These are phyloP conservation scores for Bodo saltans DNA, from an alignment of 78 protist genomes.

Conservation along the genomic window DNA sequence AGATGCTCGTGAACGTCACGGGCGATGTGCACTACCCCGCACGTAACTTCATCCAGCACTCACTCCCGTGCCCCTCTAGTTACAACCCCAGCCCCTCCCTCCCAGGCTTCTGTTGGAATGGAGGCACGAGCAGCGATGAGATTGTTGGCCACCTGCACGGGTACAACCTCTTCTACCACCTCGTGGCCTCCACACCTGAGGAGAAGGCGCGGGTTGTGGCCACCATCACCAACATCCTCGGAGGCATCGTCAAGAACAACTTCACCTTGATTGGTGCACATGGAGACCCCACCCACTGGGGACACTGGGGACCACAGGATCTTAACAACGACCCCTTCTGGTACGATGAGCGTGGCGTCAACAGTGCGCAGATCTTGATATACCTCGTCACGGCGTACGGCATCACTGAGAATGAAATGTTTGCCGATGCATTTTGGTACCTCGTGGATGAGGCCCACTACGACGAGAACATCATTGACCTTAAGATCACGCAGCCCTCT, in stretches of 20 bases:
- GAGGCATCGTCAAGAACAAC: slow-evolving; percentile 6
- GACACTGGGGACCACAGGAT: neutral
- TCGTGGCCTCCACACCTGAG: neutral
- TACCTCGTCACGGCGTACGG: slow-evolving; percentile 6
- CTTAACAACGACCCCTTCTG: slow-evolving; percentile 16
- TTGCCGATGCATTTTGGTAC: neutral
- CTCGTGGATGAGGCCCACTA: neutral
- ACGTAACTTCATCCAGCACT: neutral
- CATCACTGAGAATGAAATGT: neutral
- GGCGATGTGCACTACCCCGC: slow-evolving; percentile 9
- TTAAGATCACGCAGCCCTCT: neutral
- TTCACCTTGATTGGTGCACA: neutral
- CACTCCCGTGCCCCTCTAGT: too few species aligned
- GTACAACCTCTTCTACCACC: neutral
- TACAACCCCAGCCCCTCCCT: slow-evolving; percentile 6
- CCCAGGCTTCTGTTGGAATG: slow-evolving; percentile 14
- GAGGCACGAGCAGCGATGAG: slow-evolving; percentile 24
- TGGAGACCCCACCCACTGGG: slow-evolving; percentile 36
- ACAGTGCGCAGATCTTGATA: slow-evolving; percentile 29
- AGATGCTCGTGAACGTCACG: slow-evolving; percentile 20
- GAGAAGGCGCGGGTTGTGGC: neutral
- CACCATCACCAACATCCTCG: neutral
- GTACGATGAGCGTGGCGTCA: slow-evolving; percentile 22
- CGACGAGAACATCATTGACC: slow-evolving; percentile 22
- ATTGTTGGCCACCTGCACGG: slow-evolving; percentile 19